Evolutionary conservation across 2,329 filamentous ascomycete species (phyloP), one percentile per base, ranked within the genome.

Genomic region (Botrytis fragariae): DNA sequence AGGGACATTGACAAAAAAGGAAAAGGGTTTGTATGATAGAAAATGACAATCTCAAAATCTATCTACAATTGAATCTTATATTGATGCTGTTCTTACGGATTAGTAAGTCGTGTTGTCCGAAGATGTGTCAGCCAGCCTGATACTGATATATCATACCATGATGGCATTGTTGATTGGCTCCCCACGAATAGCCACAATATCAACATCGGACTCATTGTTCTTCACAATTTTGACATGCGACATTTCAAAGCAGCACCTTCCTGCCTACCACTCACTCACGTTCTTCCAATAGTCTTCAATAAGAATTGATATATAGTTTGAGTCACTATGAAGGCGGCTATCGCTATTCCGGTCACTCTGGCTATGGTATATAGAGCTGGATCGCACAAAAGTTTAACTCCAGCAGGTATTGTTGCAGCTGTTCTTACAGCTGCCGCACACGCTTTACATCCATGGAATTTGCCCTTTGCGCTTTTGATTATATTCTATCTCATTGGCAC

Each of bases 401-500:
- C 91, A 0, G 84, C 86, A 10, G 95, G 95, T 74, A 89, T 97
- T 77, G 77, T 91, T 54, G 88, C 89, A 20, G 95, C 95, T 5
- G 85, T 86, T 8, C 79, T 92, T 61, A 97, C 95, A 6, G 95
- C 94, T 6, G 82, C 88, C 63, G 89, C 92, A 18, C 96, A 99
- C 82, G 94, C 94, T 25, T 84, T 95, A n/a, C 95, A 98, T 82
- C 95, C 95, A 5, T 98, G 94, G 91, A 93, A 93, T 74, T 85
- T 95, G n/a, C 95, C 94, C n/a, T 97, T 98, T 83, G 88, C 88
- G 42, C 86, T 98, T 18, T 86, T 98, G 2, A 88, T 88, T 68
- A 88, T 94, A 51, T 98, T 98, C 85, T 98, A 97, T 83, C 84
- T 97, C 4, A 90, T 92, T 7, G 96, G 94, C 1, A 97, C 92